These are phyloP conservation scores for Phytophthora cajani DNA, from an alignment of 352 stramenopile genomes.

Conservation along the genomic window DNA sequence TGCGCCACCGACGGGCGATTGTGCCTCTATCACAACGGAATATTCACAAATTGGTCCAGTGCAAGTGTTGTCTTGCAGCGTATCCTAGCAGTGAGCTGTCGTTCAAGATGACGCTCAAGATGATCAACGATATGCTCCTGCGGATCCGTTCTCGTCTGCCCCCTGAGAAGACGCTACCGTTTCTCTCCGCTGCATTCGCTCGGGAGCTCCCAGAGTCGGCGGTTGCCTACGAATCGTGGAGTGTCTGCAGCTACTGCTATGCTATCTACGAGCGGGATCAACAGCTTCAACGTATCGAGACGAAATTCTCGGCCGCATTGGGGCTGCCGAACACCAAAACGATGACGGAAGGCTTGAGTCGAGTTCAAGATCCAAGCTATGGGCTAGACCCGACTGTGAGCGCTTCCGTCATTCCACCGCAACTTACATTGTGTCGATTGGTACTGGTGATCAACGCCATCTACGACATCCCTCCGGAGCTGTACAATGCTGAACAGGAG, in stretches of 20 bases:
- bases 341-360: constrained; percentile 50
- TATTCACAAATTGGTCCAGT: constrained; percentile 75
- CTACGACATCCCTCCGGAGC: constrained; percentile 80
- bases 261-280: constrained; percentile 87
- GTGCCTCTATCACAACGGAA: constrained; percentile 57
- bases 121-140: constrained; percentile 86
- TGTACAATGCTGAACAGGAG: constrained; percentile 71
- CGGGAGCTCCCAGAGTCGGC: constrained; percentile 56
- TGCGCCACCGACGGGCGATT: constrained; percentile 29
- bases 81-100: constrained; percentile 79
- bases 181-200: constrained; percentile 53
- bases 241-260: constrained; percentile 86
- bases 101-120: constrained; percentile 91
- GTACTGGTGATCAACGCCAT: constrained; percentile 83
- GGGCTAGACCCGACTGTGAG: constrained; percentile 54
- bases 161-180: constrained; percentile 56
- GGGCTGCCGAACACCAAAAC: constrained; percentile 49
- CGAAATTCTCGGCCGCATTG: constrained; percentile 60
- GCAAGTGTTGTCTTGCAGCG: constrained; percentile 79
- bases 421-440: constrained; percentile 81
- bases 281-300: constrained; percentile 73
- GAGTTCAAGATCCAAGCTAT: constrained; percentile 54
- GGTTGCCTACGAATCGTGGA: constrained; percentile 85
- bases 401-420: constrained; percentile 52
- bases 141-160: constrained; percentile 64